Conservation (phyloP, 306 rosid genomes). For the Malus sieversii region DNA sequence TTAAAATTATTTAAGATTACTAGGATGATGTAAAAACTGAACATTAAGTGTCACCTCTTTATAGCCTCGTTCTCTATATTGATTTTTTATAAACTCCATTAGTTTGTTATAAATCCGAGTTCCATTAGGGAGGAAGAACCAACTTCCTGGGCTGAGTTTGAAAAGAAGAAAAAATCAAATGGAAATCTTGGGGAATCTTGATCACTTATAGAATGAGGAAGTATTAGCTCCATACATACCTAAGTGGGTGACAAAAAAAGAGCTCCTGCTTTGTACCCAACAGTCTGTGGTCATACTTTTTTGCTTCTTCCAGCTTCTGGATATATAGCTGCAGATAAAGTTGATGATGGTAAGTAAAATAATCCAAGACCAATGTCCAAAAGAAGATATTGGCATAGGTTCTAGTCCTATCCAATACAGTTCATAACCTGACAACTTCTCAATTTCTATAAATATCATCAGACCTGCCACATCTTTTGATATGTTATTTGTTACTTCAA, state of each 20-base stretch:
- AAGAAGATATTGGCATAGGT: constrained; percentile 11
- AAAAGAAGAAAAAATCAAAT: constrained; percentile 3
- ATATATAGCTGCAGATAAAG: constrained; percentile 51
- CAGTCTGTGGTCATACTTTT: constrained; percentile 85
- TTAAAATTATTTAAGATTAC: neutral
- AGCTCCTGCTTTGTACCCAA: constrained; percentile 91
- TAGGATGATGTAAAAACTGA: constrained; percentile 4
- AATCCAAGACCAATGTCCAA: constrained; percentile 6
- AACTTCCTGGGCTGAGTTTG: constrained; percentile 83
- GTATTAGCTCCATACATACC: constrained; percentile 34
- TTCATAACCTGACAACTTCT: neutral
- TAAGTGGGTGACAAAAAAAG: constrained; percentile 81
- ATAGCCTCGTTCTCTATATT: constrained; percentile 80
- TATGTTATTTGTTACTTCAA: neutral
- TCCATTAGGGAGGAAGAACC: constrained; percentile 96
- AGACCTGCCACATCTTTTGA: neutral
- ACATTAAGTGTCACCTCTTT: constrained; percentile 52
- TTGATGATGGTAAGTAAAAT: constrained; percentile 3
- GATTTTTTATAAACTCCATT: constrained; percentile 63
- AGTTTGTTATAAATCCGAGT: constrained; percentile 73
- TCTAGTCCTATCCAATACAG: neutral
- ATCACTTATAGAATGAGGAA: neutral
- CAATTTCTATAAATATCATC: neutral
- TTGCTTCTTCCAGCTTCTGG: constrained; percentile 72
- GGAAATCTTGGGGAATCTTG: neutral